These are phyloP conservation scores for Daldinia childiae DNA, from an alignment of 495 filamentous ascomycete species.

Conservation along the genomic window DNA sequence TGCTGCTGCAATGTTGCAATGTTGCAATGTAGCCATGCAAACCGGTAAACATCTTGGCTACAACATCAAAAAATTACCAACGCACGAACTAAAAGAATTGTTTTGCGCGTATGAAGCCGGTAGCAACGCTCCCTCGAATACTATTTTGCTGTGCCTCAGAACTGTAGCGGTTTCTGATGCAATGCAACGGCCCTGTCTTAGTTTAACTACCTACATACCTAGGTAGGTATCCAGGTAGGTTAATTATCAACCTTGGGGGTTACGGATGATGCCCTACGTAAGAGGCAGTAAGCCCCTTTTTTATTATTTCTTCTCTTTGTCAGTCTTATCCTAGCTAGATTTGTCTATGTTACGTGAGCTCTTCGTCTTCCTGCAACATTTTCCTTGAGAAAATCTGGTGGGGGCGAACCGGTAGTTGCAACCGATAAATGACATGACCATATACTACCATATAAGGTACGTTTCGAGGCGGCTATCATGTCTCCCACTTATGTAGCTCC, in stretches of 20 bases:
- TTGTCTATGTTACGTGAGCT: background rate
- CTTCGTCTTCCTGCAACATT: background rate
- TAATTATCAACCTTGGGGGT: slow-evolving; percentile 17
- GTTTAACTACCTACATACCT: too few relatives aligned
- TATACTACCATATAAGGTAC: background rate
- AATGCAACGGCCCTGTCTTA: slow-evolving; percentile 28
- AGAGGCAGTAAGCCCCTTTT: background rate
- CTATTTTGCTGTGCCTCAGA: slow-evolving; percentile 12
- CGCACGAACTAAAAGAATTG: slow-evolving; percentile 6
- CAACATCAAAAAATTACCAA: slow-evolving; percentile 14
- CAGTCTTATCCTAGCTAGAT: background rate
- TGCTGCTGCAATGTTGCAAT: too few relatives aligned
- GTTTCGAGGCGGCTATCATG: slow-evolving; percentile 1
- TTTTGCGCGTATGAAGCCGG: slow-evolving; percentile 3
- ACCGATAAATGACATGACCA: background rate
- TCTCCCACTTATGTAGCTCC: slow-evolving; percentile 12
- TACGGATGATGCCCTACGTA: slow-evolving; percentile 6
- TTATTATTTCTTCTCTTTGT: background rate
- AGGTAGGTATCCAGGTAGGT: background rate
- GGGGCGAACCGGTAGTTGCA: slow-evolving; percentile 5
- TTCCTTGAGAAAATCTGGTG: background rate
- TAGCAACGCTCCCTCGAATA: background rate
- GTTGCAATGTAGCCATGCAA: background rate
- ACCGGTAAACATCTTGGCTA: slow-evolving; percentile 15
- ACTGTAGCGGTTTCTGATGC: slow-evolving; percentile 13